Percentiles rank a stretch among this genome's conserved stretches.
Conservation (phyloP, 2,329 filamentous ascomycete species). For the Aspergillus spinulosporus region DNA sequence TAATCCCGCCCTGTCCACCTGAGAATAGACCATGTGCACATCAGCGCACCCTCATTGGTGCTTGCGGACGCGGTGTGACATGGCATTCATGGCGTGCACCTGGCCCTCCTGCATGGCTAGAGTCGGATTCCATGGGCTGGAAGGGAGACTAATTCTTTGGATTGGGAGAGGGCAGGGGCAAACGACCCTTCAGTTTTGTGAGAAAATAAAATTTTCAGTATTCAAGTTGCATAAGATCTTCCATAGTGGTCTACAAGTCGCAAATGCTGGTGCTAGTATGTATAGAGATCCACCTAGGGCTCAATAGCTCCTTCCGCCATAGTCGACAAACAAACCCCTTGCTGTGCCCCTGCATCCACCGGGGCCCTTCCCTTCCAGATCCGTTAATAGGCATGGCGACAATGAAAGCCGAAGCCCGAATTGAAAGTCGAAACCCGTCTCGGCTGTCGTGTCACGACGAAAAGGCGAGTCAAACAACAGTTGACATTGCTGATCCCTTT, state of each 20-base stretch:
- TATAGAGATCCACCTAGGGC: not conserved
- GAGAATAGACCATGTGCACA: conserved; percentile 6
- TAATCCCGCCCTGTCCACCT: not conserved
- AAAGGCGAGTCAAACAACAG: not conserved
- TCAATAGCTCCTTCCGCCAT: not conserved
- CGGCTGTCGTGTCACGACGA: not conserved
- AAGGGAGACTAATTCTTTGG: no score
- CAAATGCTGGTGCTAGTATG: not conserved
- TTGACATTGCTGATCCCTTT: not conserved
- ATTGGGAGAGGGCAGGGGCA: no score
- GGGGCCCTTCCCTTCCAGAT: not conserved
- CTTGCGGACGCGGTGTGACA: not conserved
- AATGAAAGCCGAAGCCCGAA: no score
- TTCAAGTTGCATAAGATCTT: not conserved
- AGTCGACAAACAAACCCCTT: not conserved
- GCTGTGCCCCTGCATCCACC: not conserved
- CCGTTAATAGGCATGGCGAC: no score
- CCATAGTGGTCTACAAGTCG: no score
- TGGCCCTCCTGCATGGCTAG: not conserved
- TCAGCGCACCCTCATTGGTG: conserved; percentile 2
- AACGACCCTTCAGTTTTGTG: no score
- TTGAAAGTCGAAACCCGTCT: no score
- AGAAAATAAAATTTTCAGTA: no score
- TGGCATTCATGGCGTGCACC: not conserved
- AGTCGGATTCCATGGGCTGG: no score